These are phyloP conservation scores for Melastoma malabathricum DNA, from an alignment of 345 rosid genomes.

Conservation along the genomic window DNA sequence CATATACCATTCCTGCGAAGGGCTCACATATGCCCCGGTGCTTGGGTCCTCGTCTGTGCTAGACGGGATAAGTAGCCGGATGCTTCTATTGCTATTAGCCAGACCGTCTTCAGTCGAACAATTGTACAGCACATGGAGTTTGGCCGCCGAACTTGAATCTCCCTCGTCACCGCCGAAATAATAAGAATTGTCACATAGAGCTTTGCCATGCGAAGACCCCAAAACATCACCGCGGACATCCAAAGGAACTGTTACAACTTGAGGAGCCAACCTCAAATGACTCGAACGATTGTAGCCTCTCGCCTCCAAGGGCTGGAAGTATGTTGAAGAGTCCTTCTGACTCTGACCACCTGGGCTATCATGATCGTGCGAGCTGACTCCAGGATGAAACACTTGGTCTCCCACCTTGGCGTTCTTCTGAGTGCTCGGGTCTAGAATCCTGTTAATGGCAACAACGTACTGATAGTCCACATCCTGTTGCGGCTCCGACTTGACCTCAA, in stretches of 20 bases:
- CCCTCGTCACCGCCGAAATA: too few relatives aligned
- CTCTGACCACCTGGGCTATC: constrained; percentile 16
- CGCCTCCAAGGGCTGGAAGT: constrained; percentile 26
- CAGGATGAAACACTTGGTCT: background rate
- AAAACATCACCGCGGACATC: too few relatives aligned
- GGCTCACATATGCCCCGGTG: constrained; percentile 20
- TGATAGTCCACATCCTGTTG: constrained; percentile 40
- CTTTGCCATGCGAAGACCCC: too few relatives aligned
- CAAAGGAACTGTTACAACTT: too few relatives aligned
- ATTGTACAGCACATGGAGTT: too few relatives aligned
- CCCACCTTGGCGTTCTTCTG: constrained; percentile 20
- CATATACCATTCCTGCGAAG: constrained; percentile 9
- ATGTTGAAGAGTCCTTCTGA: constrained; percentile 34
- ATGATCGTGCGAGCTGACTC: constrained; percentile 32
- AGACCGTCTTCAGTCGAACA: too few relatives aligned
- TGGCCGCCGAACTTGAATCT: too few relatives aligned
- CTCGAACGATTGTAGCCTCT: constrained; percentile 35
- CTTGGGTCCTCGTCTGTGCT: too few relatives aligned
- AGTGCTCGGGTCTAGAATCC: constrained; percentile 41
- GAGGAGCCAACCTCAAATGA: constrained; percentile 17
- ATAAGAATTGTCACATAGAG: too few relatives aligned
- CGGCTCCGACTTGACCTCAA: constrained; percentile 26
- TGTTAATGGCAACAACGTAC: constrained; percentile 59
- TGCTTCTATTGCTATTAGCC: too few relatives aligned
- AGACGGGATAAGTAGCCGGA: background rate